Evolutionary conservation across 1,284 basidiomycete genomes (phyloP), one percentile per base, ranked within the genome.

Genomic region (Golubevia sp.): DNA sequence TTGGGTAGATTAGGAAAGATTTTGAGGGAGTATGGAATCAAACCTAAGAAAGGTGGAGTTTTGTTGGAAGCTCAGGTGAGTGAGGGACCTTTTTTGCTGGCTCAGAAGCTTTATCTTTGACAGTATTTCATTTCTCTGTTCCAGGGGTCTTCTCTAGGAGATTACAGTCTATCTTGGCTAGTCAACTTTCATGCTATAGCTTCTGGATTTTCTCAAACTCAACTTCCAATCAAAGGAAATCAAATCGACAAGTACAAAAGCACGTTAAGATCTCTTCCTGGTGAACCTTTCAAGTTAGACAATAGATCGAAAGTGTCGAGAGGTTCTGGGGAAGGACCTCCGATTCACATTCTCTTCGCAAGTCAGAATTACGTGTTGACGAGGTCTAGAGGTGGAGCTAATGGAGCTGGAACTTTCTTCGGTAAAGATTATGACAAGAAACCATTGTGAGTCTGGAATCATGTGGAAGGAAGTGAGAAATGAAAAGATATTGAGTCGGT

Each of bases 161-260:
- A 67, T 21, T 73, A 79, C 60, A 70, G 76, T 24, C 30, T 61
- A 2, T 71, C 71, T 48, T 82, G 79, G 79, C 58, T 82, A 3
- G 74, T 81, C 56, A 75, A 81, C 25, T 78, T 82, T 49, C 73
- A 79, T 59, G 3, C 77, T 20, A 51, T 80, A 0, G 73, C 77
- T 0, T 61, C 66, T 0, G 79, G 77, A 4, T 49, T 68, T 34
- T 11, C 30, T 5, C 4, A 34, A 3, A 34, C 4, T 34, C 4
- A 11, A 34, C 30, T 34, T 34, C 30, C 30, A 34, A 34, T 5
- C 30, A 5, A 5, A 11, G 30, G 5, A 34, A 34, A 34, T 34
- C 5, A n/a, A n/a, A n/a, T n/a, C n/a, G n/a, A n/a, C n/a, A n/a
- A n/a, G n/a, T n/a, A n/a, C n/a, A n/a, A n/a, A n/a, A n/a, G n/a